These are phyloP conservation scores for Amorphotheca resinae DNA, from an alignment of 495 filamentous ascomycete species.

Conservation along the genomic window DNA sequence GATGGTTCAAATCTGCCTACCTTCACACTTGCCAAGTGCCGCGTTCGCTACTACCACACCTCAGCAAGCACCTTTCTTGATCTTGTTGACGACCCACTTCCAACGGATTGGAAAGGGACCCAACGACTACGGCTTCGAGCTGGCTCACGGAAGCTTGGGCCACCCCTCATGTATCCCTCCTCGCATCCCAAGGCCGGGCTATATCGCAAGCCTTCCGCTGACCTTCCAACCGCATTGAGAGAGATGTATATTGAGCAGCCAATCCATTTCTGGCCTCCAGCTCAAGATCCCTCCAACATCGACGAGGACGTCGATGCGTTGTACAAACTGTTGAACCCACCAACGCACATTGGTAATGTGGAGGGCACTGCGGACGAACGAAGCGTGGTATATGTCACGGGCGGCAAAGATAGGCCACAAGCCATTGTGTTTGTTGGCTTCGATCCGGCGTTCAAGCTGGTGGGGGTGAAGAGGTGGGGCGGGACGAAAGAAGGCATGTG, in stretches of 20 bases:
- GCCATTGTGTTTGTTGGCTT: slow-evolving; percentile 51
- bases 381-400: slow-evolving; percentile 43
- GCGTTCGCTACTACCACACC: slow-evolving; percentile 46
- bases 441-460: slow-evolving; percentile 40
- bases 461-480: slow-evolving; percentile 20
- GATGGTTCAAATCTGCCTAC: slow-evolving; percentile 29
- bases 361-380: slow-evolving; percentile 48
- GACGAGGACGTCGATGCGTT: slow-evolving; percentile 30
- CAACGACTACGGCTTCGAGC: slow-evolving; percentile 42
- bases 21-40: slow-evolving; percentile 45
- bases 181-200: slow-evolving; percentile 5
- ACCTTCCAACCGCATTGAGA: slow-evolving; percentile 25
- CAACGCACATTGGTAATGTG: slow-evolving; percentile 33
- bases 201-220: slow-evolving; percentile 2
- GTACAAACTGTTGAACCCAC: slow-evolving; percentile 44
- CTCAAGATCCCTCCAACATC: slow-evolving; percentile 23
- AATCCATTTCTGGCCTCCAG: slow-evolving; percentile 47
- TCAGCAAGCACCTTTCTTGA: slow-evolving; percentile 50
- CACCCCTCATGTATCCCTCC: slow-evolving; percentile 17
- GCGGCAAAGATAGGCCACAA: slow-evolving; percentile 26
- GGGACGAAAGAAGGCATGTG: neutral
- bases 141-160: slow-evolving; percentile 31
- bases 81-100: slow-evolving; percentile 45
- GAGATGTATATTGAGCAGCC: slow-evolving; percentile 37
- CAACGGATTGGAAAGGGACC: slow-evolving; percentile 23